These are phyloP conservation scores for Aspergillus neoniger DNA, from an alignment of 2,329 filamentous ascomycete species.

Conservation along the genomic window DNA sequence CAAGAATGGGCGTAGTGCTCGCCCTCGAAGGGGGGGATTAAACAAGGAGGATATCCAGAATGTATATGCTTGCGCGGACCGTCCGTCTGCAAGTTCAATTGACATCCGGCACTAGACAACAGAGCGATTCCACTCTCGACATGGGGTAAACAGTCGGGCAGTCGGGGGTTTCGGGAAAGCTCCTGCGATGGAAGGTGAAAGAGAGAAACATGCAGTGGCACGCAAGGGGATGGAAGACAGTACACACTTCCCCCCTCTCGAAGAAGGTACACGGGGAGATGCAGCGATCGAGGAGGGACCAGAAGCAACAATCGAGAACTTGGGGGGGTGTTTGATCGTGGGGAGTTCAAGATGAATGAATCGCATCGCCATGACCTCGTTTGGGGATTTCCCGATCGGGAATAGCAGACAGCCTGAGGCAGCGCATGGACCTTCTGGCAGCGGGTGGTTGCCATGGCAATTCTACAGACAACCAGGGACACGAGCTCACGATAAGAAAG, in stretches of 20 bases:
- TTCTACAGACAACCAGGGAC: constrained; percentile 5
- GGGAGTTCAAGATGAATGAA: constrained; percentile 3
- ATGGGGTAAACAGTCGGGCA: constrained; percentile 15
- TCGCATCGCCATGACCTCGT: constrained; percentile 17
- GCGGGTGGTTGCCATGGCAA: constrained; percentile 33
- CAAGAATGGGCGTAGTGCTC: not conserved
- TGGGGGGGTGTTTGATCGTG: not conserved
- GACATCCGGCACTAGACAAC: not conserved
- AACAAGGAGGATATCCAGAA: not conserved
- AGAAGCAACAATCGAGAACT: not conserved
- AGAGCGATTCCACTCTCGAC: not conserved
- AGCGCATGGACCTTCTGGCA: constrained; percentile 6
- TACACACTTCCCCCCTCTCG: not conserved
- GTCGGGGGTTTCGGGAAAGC: constrained; percentile 4
- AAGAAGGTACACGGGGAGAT: not conserved
- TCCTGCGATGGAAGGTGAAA: constrained; percentile 25
- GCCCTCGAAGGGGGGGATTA: not conserved
- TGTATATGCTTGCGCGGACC: constrained; percentile 1
- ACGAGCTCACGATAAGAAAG: not conserved
- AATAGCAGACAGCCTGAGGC: constrained; percentile 23
- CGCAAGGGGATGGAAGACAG: constrained; percentile 11
- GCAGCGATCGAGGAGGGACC: constrained; percentile 7
- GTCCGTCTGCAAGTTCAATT: constrained; percentile 2
- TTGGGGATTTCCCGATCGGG: constrained; percentile 31
- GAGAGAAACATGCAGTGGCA: constrained; percentile 26